Evolutionary conservation across 1,139 yeast species (phyloP), one percentile per base, ranked within the genome.

Genomic region (Hemisphaericaspora xylofermentans): DNA sequence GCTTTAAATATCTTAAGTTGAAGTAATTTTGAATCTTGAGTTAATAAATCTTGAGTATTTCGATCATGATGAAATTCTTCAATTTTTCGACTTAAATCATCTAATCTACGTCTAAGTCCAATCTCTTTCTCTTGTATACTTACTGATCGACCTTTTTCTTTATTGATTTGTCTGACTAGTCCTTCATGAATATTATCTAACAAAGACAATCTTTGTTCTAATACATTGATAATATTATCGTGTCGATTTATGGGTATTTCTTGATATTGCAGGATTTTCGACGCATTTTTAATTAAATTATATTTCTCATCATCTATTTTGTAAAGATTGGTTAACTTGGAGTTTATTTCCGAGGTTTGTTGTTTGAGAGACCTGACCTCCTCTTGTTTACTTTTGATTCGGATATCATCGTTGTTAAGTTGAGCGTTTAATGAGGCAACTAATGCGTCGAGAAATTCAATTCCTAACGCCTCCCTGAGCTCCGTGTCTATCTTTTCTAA

Each of bases 1-100:
- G 68, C 66, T 46, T 73, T 65, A 52, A 61, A 76, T 29, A 77
- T 56, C 46, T 72, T 73, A 33, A 76, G 59, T 44, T 67, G 71
- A 51, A 76, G 63, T 17, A 64, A 60, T 44, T 53, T 59, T 9
- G 67, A 57, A 46, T 68, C 71, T 38, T 64, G 65, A 53, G 53
- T 32, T 55, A 44, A 13, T 57, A 52, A 18, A 56, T 63, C 42
- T 51, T 53, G 41, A 49, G 55, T 36, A 61, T 52, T 33, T 10
- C 33, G 14, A 26, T 46, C 38, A 18, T 43, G 37, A 30, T 36
- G 24, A 13, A 67, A 48, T 33, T 55, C 52, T 21, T 54, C 55
- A 29, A 57, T 54, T 39, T 57, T 58, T 13, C 48, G 46, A 19
- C 46, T 52, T 15, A 63, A 42, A n/a, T 56, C 52, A 3, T 58